phyloP scores from a whole-genome alignment of 257 asterid species.

The Ilex asprella region DNA sequence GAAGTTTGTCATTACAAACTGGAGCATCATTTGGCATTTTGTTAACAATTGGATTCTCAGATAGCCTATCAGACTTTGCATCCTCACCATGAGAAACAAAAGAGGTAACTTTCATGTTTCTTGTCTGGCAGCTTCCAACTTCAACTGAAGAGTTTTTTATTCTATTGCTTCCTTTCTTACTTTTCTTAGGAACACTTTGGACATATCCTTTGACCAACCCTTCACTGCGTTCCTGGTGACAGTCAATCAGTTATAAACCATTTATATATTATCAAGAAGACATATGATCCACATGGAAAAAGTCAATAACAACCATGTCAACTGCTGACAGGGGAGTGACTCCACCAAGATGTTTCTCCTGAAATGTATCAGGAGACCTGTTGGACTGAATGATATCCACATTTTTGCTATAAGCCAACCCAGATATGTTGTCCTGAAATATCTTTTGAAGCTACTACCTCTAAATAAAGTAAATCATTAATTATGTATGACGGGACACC shows the following conservation, averaged over 20 bases:
- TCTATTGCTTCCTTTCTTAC: conserved; percentile 71
- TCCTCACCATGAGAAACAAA: conserved; percentile 33
- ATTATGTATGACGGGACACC: conserved; percentile 13
- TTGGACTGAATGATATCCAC: conserved; percentile 33
- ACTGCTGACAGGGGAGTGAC: conserved; percentile 37
- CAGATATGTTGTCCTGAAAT: conserved; percentile 53
- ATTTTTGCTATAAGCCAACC: conserved; percentile 22
- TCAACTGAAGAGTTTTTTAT: conserved; percentile 41
- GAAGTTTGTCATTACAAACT: conserved; percentile 25
- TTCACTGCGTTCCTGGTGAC: conserved; percentile 64
- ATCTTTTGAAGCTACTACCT: conserved; percentile 18
- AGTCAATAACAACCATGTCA: conserved; percentile 57
- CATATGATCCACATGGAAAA: conserved; percentile 29
- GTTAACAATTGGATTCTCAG: conserved; percentile 35
- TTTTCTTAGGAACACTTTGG: conserved; percentile 61
- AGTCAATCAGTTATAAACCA: conserved; percentile 53
- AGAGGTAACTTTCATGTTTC: conserved; percentile 30
- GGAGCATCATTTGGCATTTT: conserved; percentile 24
- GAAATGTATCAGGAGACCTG: conserved; percentile 23
- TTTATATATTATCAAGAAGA: conserved; percentile 24
- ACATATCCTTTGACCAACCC: conserved; percentile 43
- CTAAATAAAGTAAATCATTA: conserved; percentile 8
- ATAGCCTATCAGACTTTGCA: conserved; percentile 28
- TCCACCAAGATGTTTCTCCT: conserved; percentile 35
- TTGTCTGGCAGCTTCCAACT: conserved; percentile 41